A percentile compares a stretch with the other conserved stretches of the same genome.
Conservation (phyloP, 495 filamentous ascomycete species). For the Hypoxylon lenormandii region DNA sequence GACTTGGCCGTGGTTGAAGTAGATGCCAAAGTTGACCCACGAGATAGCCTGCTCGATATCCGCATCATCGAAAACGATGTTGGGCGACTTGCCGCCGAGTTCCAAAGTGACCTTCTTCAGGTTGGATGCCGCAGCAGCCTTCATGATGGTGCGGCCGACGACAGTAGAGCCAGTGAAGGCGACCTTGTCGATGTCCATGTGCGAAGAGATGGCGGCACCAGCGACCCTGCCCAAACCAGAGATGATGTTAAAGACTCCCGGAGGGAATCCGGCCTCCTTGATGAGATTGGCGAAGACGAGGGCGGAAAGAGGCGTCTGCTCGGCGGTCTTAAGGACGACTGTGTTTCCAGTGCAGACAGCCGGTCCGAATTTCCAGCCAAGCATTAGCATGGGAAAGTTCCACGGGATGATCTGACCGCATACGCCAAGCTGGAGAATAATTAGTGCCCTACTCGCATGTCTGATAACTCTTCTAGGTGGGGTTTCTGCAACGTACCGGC, state of each 20-base stretch:
- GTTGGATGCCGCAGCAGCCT: conserved; percentile 93
- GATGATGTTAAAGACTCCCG: conserved; percentile 94
- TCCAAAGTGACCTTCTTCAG: conserved; percentile 99
- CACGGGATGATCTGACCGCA: conserved; percentile 97
- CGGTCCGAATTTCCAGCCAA: conserved; percentile 97
- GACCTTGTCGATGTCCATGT: conserved; percentile 99
- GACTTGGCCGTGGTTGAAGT: conserved; percentile 98
- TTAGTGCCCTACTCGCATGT: conserved; percentile 14
- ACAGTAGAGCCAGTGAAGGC: conserved; percentile 96
- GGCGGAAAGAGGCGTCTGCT: conserved; percentile 93
- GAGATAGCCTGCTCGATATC: conserved; percentile 95
- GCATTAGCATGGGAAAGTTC: conserved; percentile 99
- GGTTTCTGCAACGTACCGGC: conserved; percentile 68
- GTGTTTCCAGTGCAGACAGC: conserved; percentile 91
- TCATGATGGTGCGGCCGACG: conserved; percentile 92
- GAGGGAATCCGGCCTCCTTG: conserved; percentile 95
- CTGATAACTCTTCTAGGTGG: not conserved
- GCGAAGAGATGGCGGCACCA: conserved; percentile 88
- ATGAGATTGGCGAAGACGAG: conserved; percentile 82
- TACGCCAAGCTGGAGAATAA: conserved; percentile 76
- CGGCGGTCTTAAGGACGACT: conserved; percentile 91
- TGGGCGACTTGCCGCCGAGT: conserved; percentile 97
- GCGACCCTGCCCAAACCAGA: conserved; percentile 90
- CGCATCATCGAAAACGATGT: conserved; percentile 96
- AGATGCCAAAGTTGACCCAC: conserved; percentile 99